phyloP scores from a whole-genome alignment of 176 grass and related monocot species.

The Areca catechu region DNA sequence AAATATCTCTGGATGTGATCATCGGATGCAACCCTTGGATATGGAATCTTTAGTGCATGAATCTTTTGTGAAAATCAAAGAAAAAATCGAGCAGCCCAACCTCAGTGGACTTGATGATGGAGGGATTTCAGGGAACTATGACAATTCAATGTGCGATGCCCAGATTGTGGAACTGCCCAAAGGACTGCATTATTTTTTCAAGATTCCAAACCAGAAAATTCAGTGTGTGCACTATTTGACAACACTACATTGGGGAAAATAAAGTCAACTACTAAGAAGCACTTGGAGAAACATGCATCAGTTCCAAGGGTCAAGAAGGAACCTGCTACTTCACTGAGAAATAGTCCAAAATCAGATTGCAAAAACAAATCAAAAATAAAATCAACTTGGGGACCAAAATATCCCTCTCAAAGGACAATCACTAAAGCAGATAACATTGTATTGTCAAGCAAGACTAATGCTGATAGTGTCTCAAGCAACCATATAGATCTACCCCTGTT shows the following conservation, averaged over 20 bases:
- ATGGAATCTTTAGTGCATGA: neutral
- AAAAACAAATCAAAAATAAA: too few relatives aligned
- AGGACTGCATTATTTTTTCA: constrained; percentile 29
- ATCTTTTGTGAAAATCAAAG: constrained; percentile 1
- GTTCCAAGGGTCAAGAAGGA: too few relatives aligned
- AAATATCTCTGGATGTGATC: constrained; percentile 16
- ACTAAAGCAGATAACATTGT: too few relatives aligned
- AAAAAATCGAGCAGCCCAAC: constrained; percentile 1
- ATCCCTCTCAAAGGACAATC: too few relatives aligned
- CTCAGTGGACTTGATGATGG: constrained; percentile 7
- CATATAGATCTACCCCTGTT: too few relatives aligned
- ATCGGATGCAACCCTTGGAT: constrained; percentile 18
- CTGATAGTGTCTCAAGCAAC: too few relatives aligned
- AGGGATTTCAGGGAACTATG: constrained; percentile 22
- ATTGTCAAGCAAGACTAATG: too few relatives aligned
- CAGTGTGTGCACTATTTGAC: neutral
- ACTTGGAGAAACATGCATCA: neutral
- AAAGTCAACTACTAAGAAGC: neutral
- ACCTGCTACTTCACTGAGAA: too few relatives aligned
- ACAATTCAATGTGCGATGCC: constrained; percentile 21
- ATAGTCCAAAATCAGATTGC: too few relatives aligned
- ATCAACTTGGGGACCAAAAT: too few relatives aligned
- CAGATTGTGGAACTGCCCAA: constrained; percentile 12
- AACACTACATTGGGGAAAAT: neutral
- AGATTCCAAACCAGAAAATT: constrained; percentile 9